Evolutionary conservation across 1,139 yeast species (phyloP).

Genomic region (Yamadazyma kanchanaburiensis): DNA sequence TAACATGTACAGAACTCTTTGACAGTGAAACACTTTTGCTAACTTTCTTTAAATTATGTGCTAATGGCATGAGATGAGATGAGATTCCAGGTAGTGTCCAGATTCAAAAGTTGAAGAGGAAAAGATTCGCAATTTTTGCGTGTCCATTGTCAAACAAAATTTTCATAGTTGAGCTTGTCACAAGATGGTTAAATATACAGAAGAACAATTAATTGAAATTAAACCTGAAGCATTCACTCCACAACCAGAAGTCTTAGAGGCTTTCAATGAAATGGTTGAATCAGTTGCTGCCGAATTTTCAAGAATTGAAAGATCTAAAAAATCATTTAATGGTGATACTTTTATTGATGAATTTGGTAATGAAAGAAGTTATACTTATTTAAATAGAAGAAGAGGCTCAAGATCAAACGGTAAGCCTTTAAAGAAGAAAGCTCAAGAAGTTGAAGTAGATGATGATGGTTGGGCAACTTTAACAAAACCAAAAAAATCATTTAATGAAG

Average conservation of each 20-base stretch:
- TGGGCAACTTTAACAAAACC: constrained; percentile 66
- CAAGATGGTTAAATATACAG: constrained; percentile 56
- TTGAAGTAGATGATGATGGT: constrained; percentile 68
- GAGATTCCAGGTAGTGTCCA: neutral
- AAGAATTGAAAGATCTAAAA: constrained; percentile 24
- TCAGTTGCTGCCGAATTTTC: constrained; percentile 41
- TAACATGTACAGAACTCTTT: constrained; percentile 72
- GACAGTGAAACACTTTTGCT: constrained; percentile 59
- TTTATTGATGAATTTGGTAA: constrained; percentile 47
- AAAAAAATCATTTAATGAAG: constrained; percentile 49
- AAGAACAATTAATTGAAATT: constrained; percentile 61
- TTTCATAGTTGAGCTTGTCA: no score
- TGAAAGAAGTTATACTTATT: constrained; percentile 46
- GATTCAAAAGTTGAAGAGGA: no score
- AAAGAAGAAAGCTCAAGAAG: constrained; percentile 56
- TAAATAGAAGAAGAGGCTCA: constrained; percentile 61
- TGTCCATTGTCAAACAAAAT: no score
- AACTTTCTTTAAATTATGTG: constrained; percentile 71
- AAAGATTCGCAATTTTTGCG: no score
- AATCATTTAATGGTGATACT: constrained; percentile 44
- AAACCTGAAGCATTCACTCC: constrained; percentile 58
- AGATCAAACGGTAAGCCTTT: constrained; percentile 47
- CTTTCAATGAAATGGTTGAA: constrained; percentile 64
- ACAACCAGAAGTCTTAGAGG: constrained; percentile 58
- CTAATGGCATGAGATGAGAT: constrained; percentile 61